A percentile compares a stretch with the other conserved stretches of the same genome.
phyloP scores from a whole-genome alignment of 805 yeast species.

The Wickerhamiella siamensis region DNA sequence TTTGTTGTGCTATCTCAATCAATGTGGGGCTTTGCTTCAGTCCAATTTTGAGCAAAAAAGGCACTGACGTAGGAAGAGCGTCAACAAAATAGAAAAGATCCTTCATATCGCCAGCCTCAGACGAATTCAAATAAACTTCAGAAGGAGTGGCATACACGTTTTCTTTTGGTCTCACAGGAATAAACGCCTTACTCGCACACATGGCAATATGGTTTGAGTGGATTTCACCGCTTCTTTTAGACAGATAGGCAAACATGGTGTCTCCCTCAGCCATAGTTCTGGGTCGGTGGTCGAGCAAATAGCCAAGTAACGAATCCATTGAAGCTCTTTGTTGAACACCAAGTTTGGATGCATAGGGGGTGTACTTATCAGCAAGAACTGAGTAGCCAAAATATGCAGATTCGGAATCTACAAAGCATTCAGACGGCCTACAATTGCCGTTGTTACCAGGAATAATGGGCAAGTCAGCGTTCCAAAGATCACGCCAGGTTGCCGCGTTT shows the following conservation, averaged over 20 bases:
- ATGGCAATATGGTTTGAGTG: slow-evolving; percentile 10
- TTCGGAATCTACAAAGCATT: slow-evolving; percentile 17
- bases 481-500: slow-evolving; percentile 12
- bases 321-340: slow-evolving; percentile 23
- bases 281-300: slow-evolving; percentile 18
- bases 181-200: slow-evolving; percentile 15
- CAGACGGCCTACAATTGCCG: slow-evolving; percentile 12
- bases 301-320: slow-evolving; percentile 10
- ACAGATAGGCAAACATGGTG: slow-evolving; percentile 21
- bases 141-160: slow-evolving; percentile 15
- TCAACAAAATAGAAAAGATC: slow-evolving; percentile 9
- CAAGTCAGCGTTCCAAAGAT: slow-evolving; percentile 1
- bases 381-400: slow-evolving; percentile 21
- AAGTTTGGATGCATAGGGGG: slow-evolving; percentile 20
- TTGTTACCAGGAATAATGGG: slow-evolving; percentile 15
- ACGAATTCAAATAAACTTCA: slow-evolving; percentile 15
- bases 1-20: slow-evolving; percentile 20
- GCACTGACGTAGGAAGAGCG: slow-evolving; percentile 13
- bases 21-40: slow-evolving; percentile 24
- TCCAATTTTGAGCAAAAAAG: slow-evolving; percentile 24
- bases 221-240: slow-evolving; percentile 17
- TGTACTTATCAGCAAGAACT: slow-evolving; percentile 16
- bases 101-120: slow-evolving; percentile 7
- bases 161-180: slow-evolving; percentile 16
- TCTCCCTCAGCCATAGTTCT: slow-evolving; percentile 13